phyloP scores from a whole-genome alignment of 2,329 filamentous ascomycete genomes.

The Boeremia exigua region DNA sequence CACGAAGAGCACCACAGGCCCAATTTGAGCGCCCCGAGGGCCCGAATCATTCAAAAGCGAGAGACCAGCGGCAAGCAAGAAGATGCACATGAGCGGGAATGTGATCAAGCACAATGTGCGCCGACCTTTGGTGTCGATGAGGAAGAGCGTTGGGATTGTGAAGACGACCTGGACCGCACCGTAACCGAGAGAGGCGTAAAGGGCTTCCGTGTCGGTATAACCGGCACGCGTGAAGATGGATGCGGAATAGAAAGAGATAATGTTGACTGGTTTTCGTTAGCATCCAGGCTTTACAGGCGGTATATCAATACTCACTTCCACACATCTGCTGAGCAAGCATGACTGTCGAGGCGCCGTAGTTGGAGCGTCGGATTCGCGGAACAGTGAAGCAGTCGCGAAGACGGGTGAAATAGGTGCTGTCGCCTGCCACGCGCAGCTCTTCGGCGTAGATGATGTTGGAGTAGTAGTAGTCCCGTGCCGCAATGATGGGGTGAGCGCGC shows the following conservation, averaged over 20 bases:
- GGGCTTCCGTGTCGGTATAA: constrained; percentile 34
- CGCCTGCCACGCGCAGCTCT: constrained; percentile 42
- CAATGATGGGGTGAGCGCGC: constrained; percentile 44
- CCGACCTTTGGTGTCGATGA: constrained; percentile 49
- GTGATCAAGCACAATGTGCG: constrained; percentile 42
- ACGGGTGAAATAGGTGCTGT: constrained; percentile 49
- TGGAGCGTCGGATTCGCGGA: constrained; percentile 46
- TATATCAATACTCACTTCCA: constrained; percentile 28
- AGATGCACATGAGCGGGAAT: constrained; percentile 47
- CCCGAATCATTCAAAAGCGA: constrained; percentile 38
- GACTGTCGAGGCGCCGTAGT: constrained; percentile 49
- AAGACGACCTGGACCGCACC: constrained; percentile 46
- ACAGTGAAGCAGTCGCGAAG: constrained; percentile 56
- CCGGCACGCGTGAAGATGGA: constrained; percentile 67
- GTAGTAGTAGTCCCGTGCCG: constrained; percentile 48
- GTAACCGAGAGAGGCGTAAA: constrained; percentile 48
- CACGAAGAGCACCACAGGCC: constrained; percentile 43
- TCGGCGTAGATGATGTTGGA: constrained; percentile 45
- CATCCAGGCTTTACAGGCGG: neutral
- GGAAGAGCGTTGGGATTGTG: constrained; percentile 46
- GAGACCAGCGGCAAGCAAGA: constrained; percentile 45
- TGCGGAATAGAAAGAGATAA: constrained; percentile 80
- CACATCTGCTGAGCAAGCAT: constrained; percentile 51
- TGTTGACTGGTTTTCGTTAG: constrained; percentile 60
- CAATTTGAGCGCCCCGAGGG: constrained; percentile 33